These are phyloP conservation scores for Kuraishia floccosa DNA, from an alignment of 805 yeast genomes.

Conservation along the genomic window DNA sequence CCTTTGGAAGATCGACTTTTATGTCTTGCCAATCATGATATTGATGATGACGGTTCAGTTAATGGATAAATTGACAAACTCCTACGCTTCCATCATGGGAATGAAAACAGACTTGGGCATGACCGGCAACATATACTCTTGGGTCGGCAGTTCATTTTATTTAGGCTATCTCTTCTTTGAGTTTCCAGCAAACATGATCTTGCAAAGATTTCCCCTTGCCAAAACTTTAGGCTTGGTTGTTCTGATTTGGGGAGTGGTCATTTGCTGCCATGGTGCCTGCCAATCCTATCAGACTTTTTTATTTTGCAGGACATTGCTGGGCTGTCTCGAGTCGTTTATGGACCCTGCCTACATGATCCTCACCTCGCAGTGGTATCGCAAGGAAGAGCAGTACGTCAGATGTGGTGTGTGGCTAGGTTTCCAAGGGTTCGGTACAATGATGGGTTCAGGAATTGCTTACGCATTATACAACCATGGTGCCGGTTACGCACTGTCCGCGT, in stretches of 20 bases:
- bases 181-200: constrained; percentile 27
- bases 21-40: constrained; percentile 36
- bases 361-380: constrained; percentile 38
- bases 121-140: constrained; percentile 34
- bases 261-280: constrained; percentile 41
- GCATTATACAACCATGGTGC: constrained; percentile 30
- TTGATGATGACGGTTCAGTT: constrained; percentile 21
- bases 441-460: constrained; percentile 45
- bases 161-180: constrained; percentile 34
- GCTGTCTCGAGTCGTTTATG: constrained; percentile 35
- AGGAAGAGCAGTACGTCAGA: constrained; percentile 23
- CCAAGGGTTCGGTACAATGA: constrained; percentile 33
- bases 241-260: constrained; percentile 41
- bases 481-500: constrained; percentile 19
- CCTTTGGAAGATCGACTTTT: constrained; percentile 35
- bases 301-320: constrained; percentile 42
- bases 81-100: constrained; percentile 36
- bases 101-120: constrained; percentile 25
- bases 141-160: constrained; percentile 38
- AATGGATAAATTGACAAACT: constrained; percentile 29
- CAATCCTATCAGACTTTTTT: constrained; percentile 39
- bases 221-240: constrained; percentile 37
- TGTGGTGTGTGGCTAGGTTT: constrained; percentile 28
- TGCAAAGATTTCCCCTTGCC: constrained; percentile 43
- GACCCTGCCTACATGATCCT: constrained; percentile 47